Evolutionary conservation across 2,329 filamentous ascomycete species (phyloP).

Genomic region (Macrophomina phaseolina): DNA sequence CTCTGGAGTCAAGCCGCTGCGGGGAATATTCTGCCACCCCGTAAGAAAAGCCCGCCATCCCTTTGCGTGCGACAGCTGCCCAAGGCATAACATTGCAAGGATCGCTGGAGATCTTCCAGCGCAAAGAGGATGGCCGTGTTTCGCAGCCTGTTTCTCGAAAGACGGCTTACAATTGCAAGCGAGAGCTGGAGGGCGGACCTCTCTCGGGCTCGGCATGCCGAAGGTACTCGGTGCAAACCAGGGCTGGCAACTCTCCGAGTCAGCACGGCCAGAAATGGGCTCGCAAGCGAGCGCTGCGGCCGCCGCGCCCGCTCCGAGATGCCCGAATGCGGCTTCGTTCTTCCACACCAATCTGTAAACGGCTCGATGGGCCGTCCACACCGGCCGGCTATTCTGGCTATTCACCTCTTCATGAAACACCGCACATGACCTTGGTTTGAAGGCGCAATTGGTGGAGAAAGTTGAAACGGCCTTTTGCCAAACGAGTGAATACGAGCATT

Average conservation of each 20-base stretch:
- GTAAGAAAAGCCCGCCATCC: no score
- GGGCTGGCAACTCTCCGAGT: not conserved
- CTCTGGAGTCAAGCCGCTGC: no score
- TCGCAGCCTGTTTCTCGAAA: no score
- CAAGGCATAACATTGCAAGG: no score
- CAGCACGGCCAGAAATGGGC: not conserved
- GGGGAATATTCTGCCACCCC: no score
- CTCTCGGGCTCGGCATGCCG: not conserved
- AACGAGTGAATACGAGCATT: not conserved
- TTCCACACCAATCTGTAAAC: not conserved
- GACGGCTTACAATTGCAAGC: not conserved
- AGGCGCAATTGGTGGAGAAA: constrained; percentile 23
- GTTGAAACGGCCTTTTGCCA: constrained; percentile 9
- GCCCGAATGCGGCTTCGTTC: not conserved
- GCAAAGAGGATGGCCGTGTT: no score
- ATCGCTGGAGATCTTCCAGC: no score
- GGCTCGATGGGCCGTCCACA: not conserved
- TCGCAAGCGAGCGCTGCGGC: not conserved
- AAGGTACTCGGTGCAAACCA: not conserved
- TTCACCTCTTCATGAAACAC: constrained; percentile 11
- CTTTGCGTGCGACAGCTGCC: no score
- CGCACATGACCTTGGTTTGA: constrained; percentile 2
- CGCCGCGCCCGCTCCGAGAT: not conserved
- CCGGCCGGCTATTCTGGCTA: constrained; percentile 17
- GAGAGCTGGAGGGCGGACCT: not conserved